Conservation (phyloP, 2,329 filamentous ascomycete genomes). For the Cercospora sp. region DNA sequence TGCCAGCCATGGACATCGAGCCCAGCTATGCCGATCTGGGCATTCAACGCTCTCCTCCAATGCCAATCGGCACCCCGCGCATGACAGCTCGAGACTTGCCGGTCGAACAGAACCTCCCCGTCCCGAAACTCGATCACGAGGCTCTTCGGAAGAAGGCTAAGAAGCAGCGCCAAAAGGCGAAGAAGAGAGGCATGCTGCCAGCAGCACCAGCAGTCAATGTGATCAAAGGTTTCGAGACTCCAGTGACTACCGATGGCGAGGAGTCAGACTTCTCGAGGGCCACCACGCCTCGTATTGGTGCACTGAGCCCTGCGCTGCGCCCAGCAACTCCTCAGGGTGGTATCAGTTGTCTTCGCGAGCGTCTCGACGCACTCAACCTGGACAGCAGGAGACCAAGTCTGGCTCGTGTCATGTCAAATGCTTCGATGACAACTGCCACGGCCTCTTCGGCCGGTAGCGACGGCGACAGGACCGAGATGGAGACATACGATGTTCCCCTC, state of each 20-base stretch:
- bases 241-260: conserved; percentile 55
- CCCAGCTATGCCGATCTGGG: conserved; percentile 29
- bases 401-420: conserved; percentile 38
- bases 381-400: conserved; percentile 57
- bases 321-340: conserved; percentile 60
- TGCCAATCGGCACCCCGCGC: conserved; percentile 36
- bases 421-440: conserved; percentile 53
- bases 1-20: conserved; percentile 42
- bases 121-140: conserved; percentile 39
- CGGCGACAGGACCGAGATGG: conserved; percentile 69
- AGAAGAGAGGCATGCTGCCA: conserved; percentile 39
- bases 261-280: conserved; percentile 52
- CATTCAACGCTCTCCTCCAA: conserved; percentile 35
- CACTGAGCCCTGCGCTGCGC: conserved; percentile 50
- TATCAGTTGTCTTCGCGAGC: conserved; percentile 77
- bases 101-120: conserved; percentile 25
- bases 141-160: conserved; percentile 40
- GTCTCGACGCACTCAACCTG: conserved; percentile 76
- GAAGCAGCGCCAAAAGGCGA: conserved; percentile 44
- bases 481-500: conserved; percentile 81
- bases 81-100: conserved; percentile 27
- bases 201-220: conserved; percentile 43
- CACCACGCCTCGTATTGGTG: conserved; percentile 42
- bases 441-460: conserved; percentile 59
- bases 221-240: conserved; percentile 54